phyloP scores from a whole-genome alignment of 202 grass and related monocot genomes.

The Eragrostis tef region DNA sequence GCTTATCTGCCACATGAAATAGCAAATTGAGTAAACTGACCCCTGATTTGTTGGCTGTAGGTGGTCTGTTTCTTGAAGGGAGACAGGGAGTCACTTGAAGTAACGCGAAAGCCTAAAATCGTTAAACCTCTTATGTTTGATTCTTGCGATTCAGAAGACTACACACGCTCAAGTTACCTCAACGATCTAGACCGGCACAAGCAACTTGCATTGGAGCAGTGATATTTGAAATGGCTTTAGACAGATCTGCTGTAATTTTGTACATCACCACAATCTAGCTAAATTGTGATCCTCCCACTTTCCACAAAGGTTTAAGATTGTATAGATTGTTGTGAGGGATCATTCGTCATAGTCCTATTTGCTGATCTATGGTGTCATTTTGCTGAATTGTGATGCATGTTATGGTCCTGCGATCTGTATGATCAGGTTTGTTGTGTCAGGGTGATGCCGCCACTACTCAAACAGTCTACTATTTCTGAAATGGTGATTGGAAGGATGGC shows the following conservation, averaged over 20 bases:
- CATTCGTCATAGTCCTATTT: slow-evolving; percentile 37
- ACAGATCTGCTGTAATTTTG: slow-evolving; percentile 53
- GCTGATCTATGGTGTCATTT: slow-evolving; percentile 49
- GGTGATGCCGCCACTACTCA: slow-evolving; percentile 4
- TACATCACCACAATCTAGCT: slow-evolving; percentile 47
- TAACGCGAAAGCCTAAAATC: slow-evolving; percentile 56
- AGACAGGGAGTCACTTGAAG: slow-evolving; percentile 61
- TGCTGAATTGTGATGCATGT: background rate
- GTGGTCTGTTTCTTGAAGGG: slow-evolving; percentile 76
- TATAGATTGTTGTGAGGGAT: slow-evolving; percentile 58
- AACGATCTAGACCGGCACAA: slow-evolving; percentile 92
- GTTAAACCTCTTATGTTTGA: slow-evolving; percentile 67
- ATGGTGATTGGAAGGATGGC: slow-evolving; percentile 1
- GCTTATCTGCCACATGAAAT: background rate
- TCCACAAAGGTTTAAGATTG: slow-evolving; percentile 47
- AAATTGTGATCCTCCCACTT: slow-evolving; percentile 49
- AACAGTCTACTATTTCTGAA: slow-evolving; percentile 18
- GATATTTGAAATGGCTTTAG: slow-evolving; percentile 30
- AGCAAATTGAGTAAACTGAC: slow-evolving; percentile 34
- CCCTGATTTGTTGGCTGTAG: slow-evolving; percentile 44
- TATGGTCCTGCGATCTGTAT: slow-evolving; percentile 18
- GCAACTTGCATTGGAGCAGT: slow-evolving; percentile 92
- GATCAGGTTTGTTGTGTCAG: slow-evolving; percentile 13
- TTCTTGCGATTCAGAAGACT: slow-evolving; percentile 81
- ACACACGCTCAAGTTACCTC: slow-evolving; percentile 83